Conservation (phyloP, 768 basidiomycete genomes). For the Hericium erinaceus region DNA sequence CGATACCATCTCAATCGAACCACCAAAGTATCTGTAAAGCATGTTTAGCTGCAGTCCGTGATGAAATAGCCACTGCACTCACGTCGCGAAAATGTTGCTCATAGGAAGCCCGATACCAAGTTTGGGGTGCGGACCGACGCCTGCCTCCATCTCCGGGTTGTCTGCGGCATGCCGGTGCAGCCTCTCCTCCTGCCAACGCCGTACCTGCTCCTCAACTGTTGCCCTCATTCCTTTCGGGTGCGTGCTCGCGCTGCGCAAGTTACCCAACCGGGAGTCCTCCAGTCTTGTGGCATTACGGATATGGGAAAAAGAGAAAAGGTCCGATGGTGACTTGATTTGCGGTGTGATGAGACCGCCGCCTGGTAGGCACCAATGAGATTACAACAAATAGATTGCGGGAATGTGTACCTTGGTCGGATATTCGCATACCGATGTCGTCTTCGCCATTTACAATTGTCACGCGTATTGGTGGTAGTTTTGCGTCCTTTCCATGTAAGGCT, state of each 20-base stretch:
- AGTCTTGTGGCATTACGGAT: conserved; percentile 65
- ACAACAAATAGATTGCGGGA: neutral
- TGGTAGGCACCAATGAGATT: conserved; percentile 17
- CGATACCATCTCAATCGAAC: conserved; percentile 68
- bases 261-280: conserved; percentile 56
- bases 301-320: conserved; percentile 88
- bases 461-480: conserved; percentile 49
- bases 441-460: conserved; percentile 71
- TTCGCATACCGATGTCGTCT: conserved; percentile 68
- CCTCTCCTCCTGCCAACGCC: conserved; percentile 29
- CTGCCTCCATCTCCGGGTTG: conserved; percentile 34
- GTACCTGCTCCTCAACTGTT: conserved; percentile 74
- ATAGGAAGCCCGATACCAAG: conserved; percentile 83
- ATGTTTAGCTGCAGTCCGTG: neutral
- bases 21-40: conserved; percentile 54
- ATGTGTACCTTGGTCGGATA: conserved; percentile 77
- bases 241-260: conserved; percentile 52
- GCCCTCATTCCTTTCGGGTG: conserved; percentile 59
- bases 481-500: conserved; percentile 34
- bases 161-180: conserved; percentile 16
- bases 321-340: conserved; percentile 53
- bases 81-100: conserved; percentile 86
- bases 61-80: conserved; percentile 17
- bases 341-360: conserved; percentile 62
- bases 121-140: conserved; percentile 44